These are phyloP conservation scores for Xylaria scruposa DNA, from an alignment of 495 filamentous ascomycete genomes.

Conservation along the genomic window DNA sequence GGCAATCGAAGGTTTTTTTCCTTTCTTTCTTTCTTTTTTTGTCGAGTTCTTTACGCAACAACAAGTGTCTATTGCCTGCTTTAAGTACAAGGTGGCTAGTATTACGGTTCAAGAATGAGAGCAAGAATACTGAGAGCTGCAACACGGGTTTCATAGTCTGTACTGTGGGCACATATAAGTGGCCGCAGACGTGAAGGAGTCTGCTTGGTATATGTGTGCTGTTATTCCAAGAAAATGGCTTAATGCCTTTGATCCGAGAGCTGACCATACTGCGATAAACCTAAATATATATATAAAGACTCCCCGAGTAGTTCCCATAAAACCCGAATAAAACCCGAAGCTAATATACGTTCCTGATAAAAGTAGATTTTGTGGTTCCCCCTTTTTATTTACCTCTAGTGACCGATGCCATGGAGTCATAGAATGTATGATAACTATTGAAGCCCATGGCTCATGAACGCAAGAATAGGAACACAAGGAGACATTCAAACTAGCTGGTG, in stretches of 20 bases:
- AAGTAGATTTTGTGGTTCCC: neutral
- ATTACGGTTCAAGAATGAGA: neutral
- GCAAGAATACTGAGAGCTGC: neutral
- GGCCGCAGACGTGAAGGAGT: too few species aligned
- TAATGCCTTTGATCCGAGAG: neutral
- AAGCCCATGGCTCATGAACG: neutral
- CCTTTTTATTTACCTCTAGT: neutral
- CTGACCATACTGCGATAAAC: neutral
- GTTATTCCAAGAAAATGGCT: too few species aligned
- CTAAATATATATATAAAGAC: neutral
- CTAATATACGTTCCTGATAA: neutral
- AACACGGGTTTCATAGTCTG: too few species aligned
- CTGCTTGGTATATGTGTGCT: too few species aligned
- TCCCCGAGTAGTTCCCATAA: neutral
- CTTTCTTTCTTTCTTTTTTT: too few species aligned
- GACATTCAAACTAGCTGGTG: neutral
- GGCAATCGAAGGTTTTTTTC: neutral
- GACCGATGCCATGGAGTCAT: neutral
- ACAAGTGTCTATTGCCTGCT: neutral
- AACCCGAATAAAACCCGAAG: neutral
- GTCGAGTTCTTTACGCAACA: neutral
- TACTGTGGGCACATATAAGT: too few species aligned
- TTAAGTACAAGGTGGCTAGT: neutral
- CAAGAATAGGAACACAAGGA: neutral
- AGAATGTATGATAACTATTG: neutral